These are phyloP conservation scores for Ajuga chamaepitys DNA, from an alignment of 257 asterid genomes.

Conservation along the genomic window DNA sequence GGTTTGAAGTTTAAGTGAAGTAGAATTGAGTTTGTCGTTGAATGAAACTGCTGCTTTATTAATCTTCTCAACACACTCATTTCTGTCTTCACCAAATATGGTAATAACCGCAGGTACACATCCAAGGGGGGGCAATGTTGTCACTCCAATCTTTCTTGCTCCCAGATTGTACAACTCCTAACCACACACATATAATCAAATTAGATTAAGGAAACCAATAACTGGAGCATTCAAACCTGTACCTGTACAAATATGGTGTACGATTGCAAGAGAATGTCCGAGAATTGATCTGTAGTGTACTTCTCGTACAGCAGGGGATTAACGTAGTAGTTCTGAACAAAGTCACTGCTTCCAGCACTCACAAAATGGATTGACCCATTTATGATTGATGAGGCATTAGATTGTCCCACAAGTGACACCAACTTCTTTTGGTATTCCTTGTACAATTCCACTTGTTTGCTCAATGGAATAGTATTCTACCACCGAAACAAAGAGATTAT, in stretches of 20 bases:
- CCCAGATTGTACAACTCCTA: conserved; percentile 52
- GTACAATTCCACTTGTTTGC: conserved; percentile 67
- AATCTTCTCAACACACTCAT: conserved; percentile 53
- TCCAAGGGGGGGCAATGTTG: conserved; percentile 85
- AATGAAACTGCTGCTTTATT: conserved; percentile 61
- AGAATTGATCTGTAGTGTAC: conserved; percentile 65
- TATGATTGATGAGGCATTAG: conserved; percentile 64
- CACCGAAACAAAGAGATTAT: not conserved
- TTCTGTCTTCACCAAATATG: conserved; percentile 62
- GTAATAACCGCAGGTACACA: conserved; percentile 78
- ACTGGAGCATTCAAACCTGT: too few species aligned
- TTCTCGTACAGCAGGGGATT: conserved; percentile 60
- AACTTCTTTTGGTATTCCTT: conserved; percentile 61
- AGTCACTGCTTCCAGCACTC: conserved; percentile 84
- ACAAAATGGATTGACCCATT: conserved; percentile 65
- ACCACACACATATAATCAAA: not conserved
- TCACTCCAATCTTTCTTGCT: conserved; percentile 81
- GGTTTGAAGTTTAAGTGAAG: conserved; percentile 50
- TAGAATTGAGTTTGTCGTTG: conserved; percentile 61
- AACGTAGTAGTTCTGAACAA: conserved; percentile 72
- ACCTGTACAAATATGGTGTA: conserved; percentile 59
- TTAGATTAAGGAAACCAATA: not conserved
- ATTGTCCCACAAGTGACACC: conserved; percentile 50
- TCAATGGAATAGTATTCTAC: conserved; percentile 60
- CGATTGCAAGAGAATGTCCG: conserved; percentile 58